These are phyloP conservation scores for Chlamydomonas urium DNA, from an alignment of 139 green algal species.

Conservation along the genomic window DNA sequence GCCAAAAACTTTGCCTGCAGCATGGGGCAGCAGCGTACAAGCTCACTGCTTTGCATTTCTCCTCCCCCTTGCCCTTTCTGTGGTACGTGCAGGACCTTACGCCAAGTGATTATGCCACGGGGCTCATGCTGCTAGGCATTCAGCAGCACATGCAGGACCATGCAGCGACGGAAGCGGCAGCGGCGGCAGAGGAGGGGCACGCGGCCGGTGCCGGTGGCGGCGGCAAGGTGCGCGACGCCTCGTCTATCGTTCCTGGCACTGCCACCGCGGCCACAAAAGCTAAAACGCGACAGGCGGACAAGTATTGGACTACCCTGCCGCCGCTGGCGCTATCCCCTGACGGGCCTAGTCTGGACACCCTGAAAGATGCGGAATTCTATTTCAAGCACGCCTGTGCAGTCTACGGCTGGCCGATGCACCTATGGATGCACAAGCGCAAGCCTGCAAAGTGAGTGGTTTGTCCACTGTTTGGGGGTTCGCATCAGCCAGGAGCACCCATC, in stretches of 20 bases:
- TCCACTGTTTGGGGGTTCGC: too few species aligned
- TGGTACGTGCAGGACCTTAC: neutral
- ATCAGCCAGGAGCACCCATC: too few species aligned
- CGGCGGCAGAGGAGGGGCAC: too few species aligned
- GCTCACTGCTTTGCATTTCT: neutral
- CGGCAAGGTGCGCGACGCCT: too few species aligned
- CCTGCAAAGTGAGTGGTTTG: too few species aligned
- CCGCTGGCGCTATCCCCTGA: neutral
- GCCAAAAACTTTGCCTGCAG: too few species aligned
- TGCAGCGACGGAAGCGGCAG: neutral
- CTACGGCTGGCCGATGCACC: conserved; percentile 50
- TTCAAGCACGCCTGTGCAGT: conserved; percentile 38
- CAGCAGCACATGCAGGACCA: neutral
- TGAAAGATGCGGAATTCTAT: conserved; percentile 44
- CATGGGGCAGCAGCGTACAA: too few species aligned
- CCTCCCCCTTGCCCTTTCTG: neutral
- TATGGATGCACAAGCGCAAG: conserved; percentile 43
- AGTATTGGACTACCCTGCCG: too few species aligned
- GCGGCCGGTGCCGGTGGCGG: too few species aligned
- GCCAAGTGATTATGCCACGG: neutral
- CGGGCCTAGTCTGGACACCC: conserved; percentile 17
- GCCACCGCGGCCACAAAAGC: neutral
- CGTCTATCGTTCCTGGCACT: neutral
- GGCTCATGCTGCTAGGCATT: conserved; percentile 7
- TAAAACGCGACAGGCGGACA: neutral